Conservation (phyloP, 1,284 basidiomycete genomes). For the Trametes pubescens region DNA sequence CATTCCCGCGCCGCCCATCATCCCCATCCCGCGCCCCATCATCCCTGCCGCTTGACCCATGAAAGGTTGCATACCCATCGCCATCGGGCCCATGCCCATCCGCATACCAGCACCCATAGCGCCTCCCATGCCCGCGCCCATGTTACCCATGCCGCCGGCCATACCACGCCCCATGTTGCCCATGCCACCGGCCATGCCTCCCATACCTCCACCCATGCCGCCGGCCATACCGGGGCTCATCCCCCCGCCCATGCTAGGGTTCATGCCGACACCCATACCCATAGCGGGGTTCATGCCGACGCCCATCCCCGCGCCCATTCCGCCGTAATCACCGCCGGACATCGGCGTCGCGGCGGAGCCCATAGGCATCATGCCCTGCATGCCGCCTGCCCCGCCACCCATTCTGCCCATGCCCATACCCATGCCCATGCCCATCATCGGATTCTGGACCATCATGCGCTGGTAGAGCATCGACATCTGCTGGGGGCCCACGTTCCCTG, state of each 20-base stretch:
- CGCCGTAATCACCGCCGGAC: slow-evolving; percentile 33
- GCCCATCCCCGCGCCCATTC: slow-evolving; percentile 39
- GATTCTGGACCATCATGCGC: slow-evolving; percentile 63
- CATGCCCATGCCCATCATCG: slow-evolving; percentile 38
- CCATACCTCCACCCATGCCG: slow-evolving; percentile 34
- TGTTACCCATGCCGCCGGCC: slow-evolving; percentile 40
- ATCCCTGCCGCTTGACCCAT: slow-evolving; percentile 37
- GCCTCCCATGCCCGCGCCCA: slow-evolving; percentile 38
- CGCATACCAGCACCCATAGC: slow-evolving; percentile 41
- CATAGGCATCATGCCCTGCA: slow-evolving; percentile 32
- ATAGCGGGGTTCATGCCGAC: slow-evolving; percentile 49
- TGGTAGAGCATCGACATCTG: slow-evolving; percentile 64
- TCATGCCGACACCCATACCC: slow-evolving; percentile 43
- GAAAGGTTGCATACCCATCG: slow-evolving; percentile 42
- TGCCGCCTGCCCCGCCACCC: slow-evolving; percentile 19
- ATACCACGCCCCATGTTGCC: slow-evolving; percentile 46
- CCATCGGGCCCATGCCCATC: slow-evolving; percentile 44
- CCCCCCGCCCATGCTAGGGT: slow-evolving; percentile 41
- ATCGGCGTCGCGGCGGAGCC: slow-evolving; percentile 28
- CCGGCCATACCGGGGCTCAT: slow-evolving; percentile 42
- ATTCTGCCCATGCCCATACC: slow-evolving; percentile 29
- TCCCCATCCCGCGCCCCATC: slow-evolving; percentile 45
- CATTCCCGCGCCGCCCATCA: slow-evolving; percentile 40
- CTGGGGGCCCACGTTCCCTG: slow-evolving; percentile 48
- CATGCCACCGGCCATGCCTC: slow-evolving; percentile 50